Base-by-base conservation (phyloP, 2,329 filamentous ascomycete species). In the Colletotrichum incanum region DNA sequence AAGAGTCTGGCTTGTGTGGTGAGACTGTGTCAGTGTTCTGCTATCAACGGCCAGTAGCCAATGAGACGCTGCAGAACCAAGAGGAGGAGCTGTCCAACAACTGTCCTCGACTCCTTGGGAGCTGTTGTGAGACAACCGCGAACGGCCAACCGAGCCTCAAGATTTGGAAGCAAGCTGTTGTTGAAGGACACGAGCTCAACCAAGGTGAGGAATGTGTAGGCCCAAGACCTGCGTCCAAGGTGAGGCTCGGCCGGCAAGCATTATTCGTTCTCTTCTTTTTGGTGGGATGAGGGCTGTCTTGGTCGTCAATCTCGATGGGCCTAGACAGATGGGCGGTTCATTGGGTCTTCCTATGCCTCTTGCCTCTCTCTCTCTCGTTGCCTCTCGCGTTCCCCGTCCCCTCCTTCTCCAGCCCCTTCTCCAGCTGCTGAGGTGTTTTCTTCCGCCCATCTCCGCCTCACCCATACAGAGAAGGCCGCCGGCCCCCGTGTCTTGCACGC, bases 71-170 rank as follows among this genome's bases (percentile, higher is more conserved):
- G 34, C 37, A n/a, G 28, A n/a, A 52, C 49, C 6, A 23, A 23
- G 20, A 31, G 18, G 55, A 47, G 26, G 41, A 55, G 47, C 31
- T 28, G 41, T 39, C 34, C 43, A 49, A 58, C 39, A 65, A 20
- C 34, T 60, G 12, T n/a, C 9, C 18, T 58, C 37, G 34, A 16
- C 49, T 64, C 26, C 20, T 20, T 37, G 37, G 16, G 34, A 56
- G 26, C 5, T 60, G 65, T 68, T 59, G 52, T 55, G 59, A 72
- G 69, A 72, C 58, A 69, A 28, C 28, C n/a, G 28, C 20, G 45
- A 49, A 54, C 52, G 45, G 45, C 52, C 49, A 62, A 37, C 34
- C 28, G n/a, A 56, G 16, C 6, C 43, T 23, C 16, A 31, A 49
- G 20, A 14, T 49, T 37, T 43, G 37, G 47, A 50, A 63, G 34